Evolutionary conservation across 2,329 filamentous ascomycete genomes (phyloP).

Genomic region (Colletotrichum orchidophilum): DNA sequence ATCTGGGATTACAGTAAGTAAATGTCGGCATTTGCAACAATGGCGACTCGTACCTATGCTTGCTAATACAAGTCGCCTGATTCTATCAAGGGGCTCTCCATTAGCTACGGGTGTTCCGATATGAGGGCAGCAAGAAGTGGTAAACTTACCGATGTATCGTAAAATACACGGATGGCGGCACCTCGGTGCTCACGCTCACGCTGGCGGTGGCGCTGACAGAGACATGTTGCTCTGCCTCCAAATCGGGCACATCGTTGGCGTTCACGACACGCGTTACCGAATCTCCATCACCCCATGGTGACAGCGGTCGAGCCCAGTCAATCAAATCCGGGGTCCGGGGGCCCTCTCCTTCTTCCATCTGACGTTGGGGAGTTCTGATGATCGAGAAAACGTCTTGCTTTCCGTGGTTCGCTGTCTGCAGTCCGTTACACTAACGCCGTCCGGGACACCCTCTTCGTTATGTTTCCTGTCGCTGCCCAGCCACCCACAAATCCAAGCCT

Average conservation of each 20-base stretch:
- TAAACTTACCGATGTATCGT: constrained; percentile 27
- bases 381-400: not conserved
- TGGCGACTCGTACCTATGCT: constrained; percentile 7
- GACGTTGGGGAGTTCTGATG: not conserved
- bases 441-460: not conserved
- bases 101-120: not conserved
- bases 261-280: not conserved
- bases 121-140: not conserved
- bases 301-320: constrained; percentile 30
- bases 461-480: not conserved
- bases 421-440: not conserved
- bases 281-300: constrained; percentile 26
- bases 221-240: constrained; percentile 20
- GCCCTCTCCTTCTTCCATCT: constrained; percentile 24
- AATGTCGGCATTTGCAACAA: not conserved
- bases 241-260: not conserved
- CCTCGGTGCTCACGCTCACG: constrained; percentile 19
- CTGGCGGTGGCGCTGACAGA: constrained; percentile 20
- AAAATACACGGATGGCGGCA: constrained; percentile 20
- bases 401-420: too few species aligned
- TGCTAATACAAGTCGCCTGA: constrained; percentile 23
- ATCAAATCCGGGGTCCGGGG: constrained; percentile 29
- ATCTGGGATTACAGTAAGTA: constrained; percentile 39
- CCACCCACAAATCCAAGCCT: not conserved
- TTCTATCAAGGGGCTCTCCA: not conserved